phyloP scores from a whole-genome alignment of 768 basidiomycete genomes.

The Tricholoma flavovirens region DNA sequence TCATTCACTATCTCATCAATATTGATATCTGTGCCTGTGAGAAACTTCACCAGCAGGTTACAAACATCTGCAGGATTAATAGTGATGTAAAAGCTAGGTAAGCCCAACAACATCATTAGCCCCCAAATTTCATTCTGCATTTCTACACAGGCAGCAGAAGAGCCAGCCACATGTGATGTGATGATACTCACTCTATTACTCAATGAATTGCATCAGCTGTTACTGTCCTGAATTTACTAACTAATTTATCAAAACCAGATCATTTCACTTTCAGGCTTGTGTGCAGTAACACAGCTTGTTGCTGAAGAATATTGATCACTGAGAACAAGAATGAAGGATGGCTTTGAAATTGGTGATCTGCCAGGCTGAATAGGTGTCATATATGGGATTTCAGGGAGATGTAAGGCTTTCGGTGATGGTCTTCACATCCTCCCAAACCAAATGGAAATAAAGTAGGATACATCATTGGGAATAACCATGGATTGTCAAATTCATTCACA shows the following conservation, averaged over 20 bases:
- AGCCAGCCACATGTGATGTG: slow-evolving; percentile 21
- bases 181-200: slow-evolving; percentile 13
- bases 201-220: slow-evolving; percentile 17
- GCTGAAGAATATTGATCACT: slow-evolving; percentile 36
- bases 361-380: slow-evolving; percentile 24
- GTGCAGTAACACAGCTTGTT: slow-evolving; percentile 22
- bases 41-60: slow-evolving; percentile 33
- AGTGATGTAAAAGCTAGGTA: slow-evolving; percentile 37
- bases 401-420: background rate
- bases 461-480: slow-evolving; percentile 30
- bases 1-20: too few relatives aligned
- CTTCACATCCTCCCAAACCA: background rate
- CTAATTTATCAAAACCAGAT: too few relatives aligned
- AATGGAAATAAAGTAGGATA: slow-evolving; percentile 40
- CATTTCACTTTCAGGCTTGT: slow-evolving; percentile 27
- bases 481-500: slow-evolving; percentile 31
- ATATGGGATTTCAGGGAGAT: slow-evolving; percentile 30
- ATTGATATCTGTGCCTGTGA: slow-evolving; percentile 30
- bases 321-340: slow-evolving; percentile 36
- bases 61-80: slow-evolving; percentile 39
- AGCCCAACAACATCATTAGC: too few relatives aligned
- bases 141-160: slow-evolving; percentile 16
- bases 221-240: too few relatives aligned
- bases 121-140: slow-evolving; percentile 34
- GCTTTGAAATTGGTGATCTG: slow-evolving; percentile 28